Evolutionary conservation across 78 protist genomes (phyloP).

Genomic region (Polysphondylium violaceum): DNA sequence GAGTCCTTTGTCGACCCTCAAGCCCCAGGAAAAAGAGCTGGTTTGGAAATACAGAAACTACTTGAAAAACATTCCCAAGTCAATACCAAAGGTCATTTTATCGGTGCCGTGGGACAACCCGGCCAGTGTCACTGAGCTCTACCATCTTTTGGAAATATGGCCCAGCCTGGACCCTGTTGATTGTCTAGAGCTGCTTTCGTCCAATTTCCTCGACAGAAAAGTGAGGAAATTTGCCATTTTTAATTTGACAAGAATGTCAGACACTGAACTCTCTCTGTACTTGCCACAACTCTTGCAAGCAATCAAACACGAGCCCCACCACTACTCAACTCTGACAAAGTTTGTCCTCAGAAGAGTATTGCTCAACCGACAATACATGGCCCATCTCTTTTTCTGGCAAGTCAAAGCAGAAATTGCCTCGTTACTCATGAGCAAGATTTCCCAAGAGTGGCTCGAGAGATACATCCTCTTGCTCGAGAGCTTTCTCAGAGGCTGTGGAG

Average conservation of each 20-base stretch:
- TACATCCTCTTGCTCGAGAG: conserved; percentile 89
- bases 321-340: conserved; percentile 88
- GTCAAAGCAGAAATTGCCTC: conserved; percentile 40
- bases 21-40: conserved; percentile 32
- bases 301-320: conserved; percentile 92
- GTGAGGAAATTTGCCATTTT: conserved; percentile 90
- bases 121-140: conserved; percentile 18
- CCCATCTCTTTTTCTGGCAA: conserved; percentile 75
- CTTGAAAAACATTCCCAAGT: conserved; percentile 25
- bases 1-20: conserved; percentile 13
- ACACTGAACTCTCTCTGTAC: conserved; percentile 78
- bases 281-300: conserved; percentile 93
- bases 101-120: conserved; percentile 80
- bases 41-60: conserved; percentile 47
- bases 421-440: conserved; percentile 79
- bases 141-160: conserved; percentile 54
- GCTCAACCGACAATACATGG: conserved; percentile 46
- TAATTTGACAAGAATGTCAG: conserved; percentile 69
- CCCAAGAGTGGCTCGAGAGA: conserved; percentile 82
- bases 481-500: conserved; percentile 78
- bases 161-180: conserved; percentile 66
- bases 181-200: conserved; percentile 86
- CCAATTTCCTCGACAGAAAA: conserved; percentile 66
- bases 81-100: conserved; percentile 78
- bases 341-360: conserved; percentile 89